Evolutionary conservation across 768 basidiomycete species (phyloP), one percentile per base, ranked within the genome.

Genomic region (Amanita subjunquillea): DNA sequence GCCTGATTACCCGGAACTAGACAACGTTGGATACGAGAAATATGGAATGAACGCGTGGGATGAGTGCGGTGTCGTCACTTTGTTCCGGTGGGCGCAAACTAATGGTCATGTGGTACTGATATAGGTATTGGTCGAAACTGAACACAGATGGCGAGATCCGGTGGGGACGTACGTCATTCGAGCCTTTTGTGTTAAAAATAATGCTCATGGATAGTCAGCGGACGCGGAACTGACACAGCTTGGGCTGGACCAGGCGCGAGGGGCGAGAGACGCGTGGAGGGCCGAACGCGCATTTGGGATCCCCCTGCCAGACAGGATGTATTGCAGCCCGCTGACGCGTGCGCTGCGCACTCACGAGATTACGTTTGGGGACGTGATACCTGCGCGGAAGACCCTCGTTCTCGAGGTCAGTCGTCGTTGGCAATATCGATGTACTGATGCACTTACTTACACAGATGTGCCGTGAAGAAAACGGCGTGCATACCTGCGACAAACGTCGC

Each of bases 401-500:
- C 56, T 83, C 10, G 86, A 87, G 75, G 86, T 82, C 46, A 4
- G 54, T 54, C 25, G 25, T 34, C 2, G 23, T 22, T 30, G 15
- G 34, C 29, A 37, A 36, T 22, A 4, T 34, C 3, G 47, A 48
- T 23, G 6, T 32, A 13, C 4, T 13, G 13, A 25, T 49, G 17
- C 10, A 15, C 15, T 17, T 48, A 27, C 6, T 45, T 9, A 37
- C 12, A 7, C 22, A 89, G 87, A 74, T 83, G 54, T 75, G 79
- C 45, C 77, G 86, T 29, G 87, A 90, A 63, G 73, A 73, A 55
- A 76, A 78, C 54, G 79, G 85, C 0, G 73, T 77, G 1, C 85
- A 87, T 54, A 87, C 85, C 0, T 87, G 85, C 59, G 87, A 90
- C 63, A 74, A 76, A 56, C 76, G 87, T 12, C 69, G 71, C 17